Evolutionary conservation across 805 yeast species (phyloP), one percentile per base, ranked within the genome.

Genomic region (Torulaspora delbrueckii): DNA sequence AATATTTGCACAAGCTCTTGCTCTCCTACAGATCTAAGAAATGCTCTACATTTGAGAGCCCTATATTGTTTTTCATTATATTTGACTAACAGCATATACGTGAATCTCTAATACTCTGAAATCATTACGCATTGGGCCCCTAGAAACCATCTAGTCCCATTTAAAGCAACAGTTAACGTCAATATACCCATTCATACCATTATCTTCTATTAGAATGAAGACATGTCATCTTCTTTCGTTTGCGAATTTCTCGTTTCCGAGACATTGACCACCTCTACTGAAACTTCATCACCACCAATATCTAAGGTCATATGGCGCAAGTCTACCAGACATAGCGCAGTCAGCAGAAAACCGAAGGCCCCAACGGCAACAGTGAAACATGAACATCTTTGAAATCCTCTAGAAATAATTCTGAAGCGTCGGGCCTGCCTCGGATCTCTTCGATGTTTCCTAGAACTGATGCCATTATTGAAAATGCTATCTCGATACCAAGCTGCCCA

Each of bases 401-500:
- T 27, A 2, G 34, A 22, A 37, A 46, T 2, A 10, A 36, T 23
- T 33, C 37, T 7, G 31, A 16, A 13, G 47, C 36, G 16, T 33
- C 37, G 13, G 43, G 14, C 28, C 30, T 9, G 18, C 43, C 43
- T 23, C 19, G 26, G 22, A 46, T 27, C 16, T 32, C 40, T 12
- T 31, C 32, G 16, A 43, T 43, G 43, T 49, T 45, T 8, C 53
- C 51, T 13, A 46, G 22, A 9, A 49, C 37, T 5, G 55, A 51
- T 4, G 46, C 44, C 42, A 51, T 46, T 10, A 51, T 46, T 7
- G 55, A 51, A 25, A 51, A 46, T 2, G 55, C 40, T 25, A 51
- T 30, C 28, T 51, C 55, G 19, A 56, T 45, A 1, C 68, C 69
- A 23, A 69, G 45, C 52, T 71, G 75, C 1, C 64, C 65, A 10